Evolutionary conservation across 768 basidiomycete genomes (phyloP).

Genomic region (Mycena galericulata): DNA sequence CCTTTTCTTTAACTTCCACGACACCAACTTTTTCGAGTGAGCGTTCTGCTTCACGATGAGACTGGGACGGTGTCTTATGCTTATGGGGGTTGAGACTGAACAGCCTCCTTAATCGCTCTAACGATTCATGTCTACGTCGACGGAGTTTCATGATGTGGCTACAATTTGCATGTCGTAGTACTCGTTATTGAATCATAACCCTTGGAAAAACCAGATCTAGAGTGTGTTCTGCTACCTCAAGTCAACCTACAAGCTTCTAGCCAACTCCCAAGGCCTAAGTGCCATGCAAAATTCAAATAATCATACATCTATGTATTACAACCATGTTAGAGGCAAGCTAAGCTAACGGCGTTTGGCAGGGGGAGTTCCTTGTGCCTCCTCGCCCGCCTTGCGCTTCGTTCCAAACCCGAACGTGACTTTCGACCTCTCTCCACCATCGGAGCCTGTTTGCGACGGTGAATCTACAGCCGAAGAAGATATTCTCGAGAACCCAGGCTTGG

Average conservation of each 20-base stretch:
- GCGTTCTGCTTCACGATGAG: slow-evolving; percentile 73
- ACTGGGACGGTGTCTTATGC: slow-evolving; percentile 49
- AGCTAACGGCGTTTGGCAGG: slow-evolving; percentile 72
- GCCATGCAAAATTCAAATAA: too few relatives aligned
- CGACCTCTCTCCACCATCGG: slow-evolving; percentile 72
- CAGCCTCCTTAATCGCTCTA: slow-evolving; percentile 88
- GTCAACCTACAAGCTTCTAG: too few relatives aligned
- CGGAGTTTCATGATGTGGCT: slow-evolving; percentile 90
- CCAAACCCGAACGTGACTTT: slow-evolving; percentile 85
- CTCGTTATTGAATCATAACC: too few relatives aligned
- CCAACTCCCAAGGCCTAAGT: too few relatives aligned
- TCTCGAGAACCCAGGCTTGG: slow-evolving; percentile 81
- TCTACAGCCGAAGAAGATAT: slow-evolving; percentile 74
- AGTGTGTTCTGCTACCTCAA: too few relatives aligned
- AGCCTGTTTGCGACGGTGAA: slow-evolving; percentile 63
- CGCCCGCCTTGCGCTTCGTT: slow-evolving; percentile 82
- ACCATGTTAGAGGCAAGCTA: background rate
- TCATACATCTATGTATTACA: background rate
- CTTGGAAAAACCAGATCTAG: too few relatives aligned
- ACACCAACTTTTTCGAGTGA: slow-evolving; percentile 59
- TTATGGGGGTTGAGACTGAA: slow-evolving; percentile 63
- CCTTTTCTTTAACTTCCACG: slow-evolving; percentile 53
- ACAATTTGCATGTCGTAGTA: slow-evolving; percentile 10
- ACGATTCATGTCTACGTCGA: slow-evolving; percentile 75
- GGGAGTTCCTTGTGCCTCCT: slow-evolving; percentile 75